These are phyloP conservation scores for Nannochloropsis granulata DNA, from an alignment of 108 stramenopile genomes.

Conservation along the genomic window DNA sequence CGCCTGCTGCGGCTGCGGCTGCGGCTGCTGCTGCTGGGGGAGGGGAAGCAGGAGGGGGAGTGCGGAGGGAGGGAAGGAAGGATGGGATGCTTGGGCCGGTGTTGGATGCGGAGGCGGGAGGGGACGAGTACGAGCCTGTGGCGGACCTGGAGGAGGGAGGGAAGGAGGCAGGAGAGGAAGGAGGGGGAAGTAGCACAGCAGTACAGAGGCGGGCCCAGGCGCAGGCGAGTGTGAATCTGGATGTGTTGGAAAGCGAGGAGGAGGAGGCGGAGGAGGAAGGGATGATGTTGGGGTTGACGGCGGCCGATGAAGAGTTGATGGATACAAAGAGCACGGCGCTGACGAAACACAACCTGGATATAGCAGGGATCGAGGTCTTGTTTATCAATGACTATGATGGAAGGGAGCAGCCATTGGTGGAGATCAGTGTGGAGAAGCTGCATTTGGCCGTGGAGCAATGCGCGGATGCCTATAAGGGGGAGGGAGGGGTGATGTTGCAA, in stretches of 20 bases:
- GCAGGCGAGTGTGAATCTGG: not conserved
- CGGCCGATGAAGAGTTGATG: not conserved
- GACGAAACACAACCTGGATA: not conserved
- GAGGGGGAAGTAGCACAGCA: not conserved
- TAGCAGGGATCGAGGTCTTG: not conserved
- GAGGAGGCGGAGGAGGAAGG: not conserved
- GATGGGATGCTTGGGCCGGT: not conserved
- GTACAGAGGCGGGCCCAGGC: not conserved
- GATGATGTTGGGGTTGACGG: not conserved
- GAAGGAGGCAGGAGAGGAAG: not conserved
- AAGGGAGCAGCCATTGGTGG: not conserved
- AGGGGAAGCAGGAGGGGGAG: not conserved
- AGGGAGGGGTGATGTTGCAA: not conserved
- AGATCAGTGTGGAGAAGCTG: not conserved
- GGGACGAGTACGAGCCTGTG: not conserved
- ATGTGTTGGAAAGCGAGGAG: not conserved
- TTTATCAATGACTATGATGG: not conserved
- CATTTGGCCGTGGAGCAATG: not conserved
- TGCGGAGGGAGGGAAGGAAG: not conserved
- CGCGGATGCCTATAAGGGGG: not conserved
- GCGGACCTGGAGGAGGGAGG: not conserved
- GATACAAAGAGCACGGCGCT: not conserved
- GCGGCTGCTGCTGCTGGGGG: not conserved
- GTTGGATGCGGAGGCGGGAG: not conserved
- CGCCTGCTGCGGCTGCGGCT: no score